These are phyloP conservation scores for Phaeosphaeriaceae sp. DNA, from an alignment of 2,329 filamentous ascomycete genomes.

Conservation along the genomic window DNA sequence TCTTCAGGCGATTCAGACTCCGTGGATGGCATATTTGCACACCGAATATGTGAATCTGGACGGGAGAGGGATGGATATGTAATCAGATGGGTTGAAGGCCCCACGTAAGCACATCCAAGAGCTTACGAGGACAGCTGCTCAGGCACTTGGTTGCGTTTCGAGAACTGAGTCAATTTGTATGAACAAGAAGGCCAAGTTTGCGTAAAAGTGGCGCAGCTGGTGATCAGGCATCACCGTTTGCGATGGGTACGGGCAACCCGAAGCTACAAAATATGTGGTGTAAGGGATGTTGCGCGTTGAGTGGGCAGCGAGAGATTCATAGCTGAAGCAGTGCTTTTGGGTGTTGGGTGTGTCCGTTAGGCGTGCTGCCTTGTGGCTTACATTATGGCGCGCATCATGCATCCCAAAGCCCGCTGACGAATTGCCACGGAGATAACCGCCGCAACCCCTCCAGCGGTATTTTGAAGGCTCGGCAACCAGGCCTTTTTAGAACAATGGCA, in stretches of 20 bases:
- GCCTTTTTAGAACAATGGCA: slow-evolving; percentile 17
- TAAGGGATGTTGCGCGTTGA: slow-evolving; percentile 8
- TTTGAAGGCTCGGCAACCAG: slow-evolving; percentile 11
- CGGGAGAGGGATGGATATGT: not conserved
- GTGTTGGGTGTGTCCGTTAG: slow-evolving; percentile 20
- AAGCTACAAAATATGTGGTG: slow-evolving; percentile 4
- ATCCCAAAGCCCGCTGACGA: slow-evolving; percentile 29
- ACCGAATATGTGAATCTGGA: not conserved
- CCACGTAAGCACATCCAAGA: slow-evolving; percentile 10
- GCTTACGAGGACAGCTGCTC: not conserved
- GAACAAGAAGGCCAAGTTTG: not conserved
- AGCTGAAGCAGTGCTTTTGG: slow-evolving; percentile 18
- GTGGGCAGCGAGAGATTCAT: slow-evolving; percentile 10
- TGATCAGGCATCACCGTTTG: slow-evolving; percentile 15
- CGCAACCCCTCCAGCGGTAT: slow-evolving; percentile 4
- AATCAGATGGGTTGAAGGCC: not conserved
- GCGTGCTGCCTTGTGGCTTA: slow-evolving; percentile 22
- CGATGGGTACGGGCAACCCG: slow-evolving; percentile 6
- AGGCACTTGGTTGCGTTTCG: not conserved
- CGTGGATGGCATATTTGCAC: slow-evolving; percentile 35
- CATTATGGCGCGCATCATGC: slow-evolving; percentile 21
- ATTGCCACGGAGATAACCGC: slow-evolving; percentile 33
- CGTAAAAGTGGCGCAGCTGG: slow-evolving; percentile 6
- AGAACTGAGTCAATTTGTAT: not conserved
- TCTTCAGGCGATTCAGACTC: slow-evolving; percentile 51